Evolutionary conservation across 805 yeast species (phyloP).

Genomic region (Candida peoriensis): DNA sequence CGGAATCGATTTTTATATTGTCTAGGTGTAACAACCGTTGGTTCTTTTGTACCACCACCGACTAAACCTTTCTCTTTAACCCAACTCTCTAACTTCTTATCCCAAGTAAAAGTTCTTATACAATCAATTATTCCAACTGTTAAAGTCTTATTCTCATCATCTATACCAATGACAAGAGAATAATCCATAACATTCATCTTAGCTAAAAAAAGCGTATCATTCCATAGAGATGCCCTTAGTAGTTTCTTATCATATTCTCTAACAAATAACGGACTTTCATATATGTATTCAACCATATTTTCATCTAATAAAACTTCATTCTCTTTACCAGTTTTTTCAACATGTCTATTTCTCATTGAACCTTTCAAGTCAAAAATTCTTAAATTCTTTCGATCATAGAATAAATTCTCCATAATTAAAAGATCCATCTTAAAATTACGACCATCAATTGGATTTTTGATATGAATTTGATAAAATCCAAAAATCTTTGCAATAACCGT

Average conservation of each 20-base stretch:
- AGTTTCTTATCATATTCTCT: conserved; percentile 86
- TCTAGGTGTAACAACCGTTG: conserved; percentile 95
- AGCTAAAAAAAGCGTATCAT: conserved; percentile 88
- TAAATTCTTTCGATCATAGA: conserved; percentile 74
- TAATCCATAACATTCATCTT: conserved; percentile 99
- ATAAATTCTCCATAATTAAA: conserved; percentile 91
- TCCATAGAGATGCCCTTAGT: conserved; percentile 85
- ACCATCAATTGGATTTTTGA: conserved; percentile 71
- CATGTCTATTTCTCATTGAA: conserved; percentile 96
- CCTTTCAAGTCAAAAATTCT: conserved; percentile 95
- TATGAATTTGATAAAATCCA: conserved; percentile 93
- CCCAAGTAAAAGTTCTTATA: conserved; percentile 97
- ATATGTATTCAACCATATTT: conserved; percentile 96
- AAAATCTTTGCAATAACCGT: conserved; percentile 92
- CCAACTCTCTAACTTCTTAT: conserved; percentile 96
- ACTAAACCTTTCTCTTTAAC: conserved; percentile 93
- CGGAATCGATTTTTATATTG: conserved; percentile 92
- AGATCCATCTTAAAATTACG: conserved; percentile 83
- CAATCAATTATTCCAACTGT: conserved; percentile 95
- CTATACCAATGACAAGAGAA: conserved; percentile 90
- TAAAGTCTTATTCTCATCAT: conserved; percentile 56
- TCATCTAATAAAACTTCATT: conserved; percentile 94
- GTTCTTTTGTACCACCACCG: conserved; percentile 84
- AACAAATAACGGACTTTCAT: conserved; percentile 92
- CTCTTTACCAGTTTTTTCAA: conserved; percentile 91